Base-by-base conservation (phyloP, 108 stramenopile genomes). In the Conticribra guillardii region DNA sequence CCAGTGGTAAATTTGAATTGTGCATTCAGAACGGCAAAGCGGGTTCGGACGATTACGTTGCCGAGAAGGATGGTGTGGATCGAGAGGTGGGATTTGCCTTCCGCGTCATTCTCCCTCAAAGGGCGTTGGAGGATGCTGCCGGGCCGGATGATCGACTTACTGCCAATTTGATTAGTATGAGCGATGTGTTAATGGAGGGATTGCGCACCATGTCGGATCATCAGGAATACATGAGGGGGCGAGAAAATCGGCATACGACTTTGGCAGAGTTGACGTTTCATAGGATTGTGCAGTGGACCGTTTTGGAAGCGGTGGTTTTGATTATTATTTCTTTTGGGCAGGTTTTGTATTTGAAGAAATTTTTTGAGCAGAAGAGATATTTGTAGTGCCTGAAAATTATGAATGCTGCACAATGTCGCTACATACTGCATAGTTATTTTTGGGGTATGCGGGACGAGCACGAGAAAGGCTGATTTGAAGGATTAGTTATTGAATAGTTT, bases 301-400 rank as follows among this genome's bases (percentile, higher is more conserved):
- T 89, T 17, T n/a, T 93, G 16, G 92, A 93, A 68, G 86, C 89
- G 19, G 44, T 84, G 32, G 71, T 89, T 22, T 83, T 93, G 24
- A 69, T 89, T 29, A 46, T 66, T 37, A 89, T 93, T 63, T 86
- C 92, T 5, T 71, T 65, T 54, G 85, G 79, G 30, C 92, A 93
- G 68, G 89, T 93, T 29, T 58, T 90, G 80, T 93, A 93, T 57
- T 85, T 88, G 86, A 85, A 75, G 48, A 88, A 85, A 56, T 93
- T 93, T 71, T 90, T 93, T 50, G 92, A 93, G 66, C 83, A 83
- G 53, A 75, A 74, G 69, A 54, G 86, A 58, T 93, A 93, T 64
- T 70, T 93, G 37, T 93, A 87, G 68, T n/a, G n/a, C n/a, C n/a
- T n/a, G n/a, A n/a, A n/a, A n/a, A n/a, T n/a, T n/a, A n/a, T n/a